These are phyloP conservation scores for Halenospora varia DNA, from an alignment of 495 filamentous ascomycete species.

Conservation along the genomic window DNA sequence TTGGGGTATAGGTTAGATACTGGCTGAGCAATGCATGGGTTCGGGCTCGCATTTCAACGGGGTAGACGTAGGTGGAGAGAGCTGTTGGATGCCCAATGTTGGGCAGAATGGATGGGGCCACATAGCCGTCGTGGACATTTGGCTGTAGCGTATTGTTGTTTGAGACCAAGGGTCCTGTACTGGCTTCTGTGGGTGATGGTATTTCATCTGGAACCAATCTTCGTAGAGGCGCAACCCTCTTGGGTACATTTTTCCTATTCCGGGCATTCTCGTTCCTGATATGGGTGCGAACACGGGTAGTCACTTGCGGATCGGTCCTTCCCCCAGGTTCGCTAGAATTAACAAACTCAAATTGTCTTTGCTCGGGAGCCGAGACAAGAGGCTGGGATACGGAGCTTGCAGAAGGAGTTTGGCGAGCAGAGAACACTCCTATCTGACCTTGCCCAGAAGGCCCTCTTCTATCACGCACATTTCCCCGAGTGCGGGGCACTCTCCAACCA, in stretches of 20 bases:
- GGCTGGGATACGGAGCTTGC: background rate
- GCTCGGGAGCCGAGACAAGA: background rate
- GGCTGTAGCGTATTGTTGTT: background rate
- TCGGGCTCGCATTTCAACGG: constrained; percentile 7
- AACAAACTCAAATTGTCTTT: constrained; percentile 4
- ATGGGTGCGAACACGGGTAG: background rate
- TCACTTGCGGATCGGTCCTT: background rate
- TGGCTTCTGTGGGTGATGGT: no score
- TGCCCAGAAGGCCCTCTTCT: background rate
- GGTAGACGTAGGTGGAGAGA: background rate
- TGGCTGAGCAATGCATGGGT: constrained; percentile 4
- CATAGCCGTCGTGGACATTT: no score
- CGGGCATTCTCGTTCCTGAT: constrained; percentile 3
- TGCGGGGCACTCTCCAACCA: constrained; percentile 1
- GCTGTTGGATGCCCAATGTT: constrained; percentile 3
- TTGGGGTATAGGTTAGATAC: constrained; percentile 5
- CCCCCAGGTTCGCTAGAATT: background rate
- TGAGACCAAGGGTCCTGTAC: background rate
- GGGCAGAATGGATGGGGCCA: background rate
- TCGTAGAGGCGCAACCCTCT: background rate
- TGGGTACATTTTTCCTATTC: background rate
- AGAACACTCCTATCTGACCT: background rate
- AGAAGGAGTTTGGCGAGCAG: background rate
- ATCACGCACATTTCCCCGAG: background rate
- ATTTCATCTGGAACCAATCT: no score